Percentiles rank a stretch among this genome's conserved stretches.
Conservation (phyloP, 257 asterid genomes). For the Linaria vulgaris region DNA sequence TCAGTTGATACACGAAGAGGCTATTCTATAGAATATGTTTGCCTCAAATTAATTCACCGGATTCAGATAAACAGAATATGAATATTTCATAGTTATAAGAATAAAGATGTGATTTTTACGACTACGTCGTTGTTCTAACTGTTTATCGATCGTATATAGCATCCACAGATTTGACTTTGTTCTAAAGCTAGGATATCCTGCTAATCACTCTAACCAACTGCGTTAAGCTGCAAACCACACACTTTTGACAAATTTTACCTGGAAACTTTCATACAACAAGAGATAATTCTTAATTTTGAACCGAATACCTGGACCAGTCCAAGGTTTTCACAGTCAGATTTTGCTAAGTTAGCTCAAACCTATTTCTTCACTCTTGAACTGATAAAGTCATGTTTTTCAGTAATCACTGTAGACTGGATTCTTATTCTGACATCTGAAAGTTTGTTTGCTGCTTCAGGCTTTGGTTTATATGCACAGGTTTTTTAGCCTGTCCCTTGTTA, state of each 20-base stretch:
- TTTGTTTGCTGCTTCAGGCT: slow-evolving; percentile 59
- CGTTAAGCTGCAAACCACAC: neutral
- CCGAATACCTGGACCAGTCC: neutral
- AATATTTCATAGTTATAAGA: too few relatives aligned
- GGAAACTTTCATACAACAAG: neutral
- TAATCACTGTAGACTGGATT: slow-evolving; percentile 8
- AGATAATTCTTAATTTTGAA: slow-evolving; percentile 3
- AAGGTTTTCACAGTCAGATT: neutral
- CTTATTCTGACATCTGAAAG: slow-evolving; percentile 27
- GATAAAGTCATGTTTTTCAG: neutral
- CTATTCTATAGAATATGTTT: too few relatives aligned
- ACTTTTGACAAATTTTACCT: neutral
- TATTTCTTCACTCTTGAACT: neutral
- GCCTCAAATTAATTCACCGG: too few relatives aligned
- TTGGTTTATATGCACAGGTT: slow-evolving; percentile 81
- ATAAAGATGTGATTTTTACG: too few relatives aligned
- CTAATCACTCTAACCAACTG: too few relatives aligned
- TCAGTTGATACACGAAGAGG: too few relatives aligned
- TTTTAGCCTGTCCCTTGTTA: slow-evolving; percentile 76
- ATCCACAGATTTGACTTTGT: too few relatives aligned
- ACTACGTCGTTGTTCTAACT: too few relatives aligned
- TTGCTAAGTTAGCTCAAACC: neutral
- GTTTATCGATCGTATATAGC: too few relatives aligned
- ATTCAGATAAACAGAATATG: too few relatives aligned
- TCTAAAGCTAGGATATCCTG: too few relatives aligned